These are phyloP conservation scores for Phytophthora foliorum DNA, from an alignment of 352 stramenopile species.

Conservation along the genomic window DNA sequence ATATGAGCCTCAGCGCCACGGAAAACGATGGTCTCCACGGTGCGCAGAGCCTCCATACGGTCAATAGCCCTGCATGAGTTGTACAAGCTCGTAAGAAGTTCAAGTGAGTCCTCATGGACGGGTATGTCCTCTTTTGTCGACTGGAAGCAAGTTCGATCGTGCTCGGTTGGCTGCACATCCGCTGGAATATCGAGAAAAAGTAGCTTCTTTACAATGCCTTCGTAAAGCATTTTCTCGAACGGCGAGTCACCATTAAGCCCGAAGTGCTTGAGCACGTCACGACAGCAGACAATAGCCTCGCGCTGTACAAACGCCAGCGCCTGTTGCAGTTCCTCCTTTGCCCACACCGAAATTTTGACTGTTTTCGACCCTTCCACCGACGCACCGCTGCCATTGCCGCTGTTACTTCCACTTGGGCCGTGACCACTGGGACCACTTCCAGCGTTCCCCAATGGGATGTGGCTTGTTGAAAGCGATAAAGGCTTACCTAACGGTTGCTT, in stretches of 20 bases:
- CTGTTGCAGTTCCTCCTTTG: constrained; percentile 87
- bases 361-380: constrained; percentile 50
- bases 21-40: constrained; percentile 81
- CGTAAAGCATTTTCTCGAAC: constrained; percentile 85
- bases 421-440: constrained; percentile 18
- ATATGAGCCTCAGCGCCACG: constrained; percentile 83
- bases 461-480: constrained; percentile 18
- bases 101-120: constrained; percentile 78
- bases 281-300: constrained; percentile 75
- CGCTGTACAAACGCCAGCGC: constrained; percentile 79
- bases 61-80: constrained; percentile 69
- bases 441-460: constrained; percentile 12
- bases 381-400: constrained; percentile 14
- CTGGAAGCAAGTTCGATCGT: constrained; percentile 87
- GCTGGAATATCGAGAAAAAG: constrained; percentile 85
- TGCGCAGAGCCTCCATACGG: constrained; percentile 76
- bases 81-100: constrained; percentile 65
- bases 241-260: constrained; percentile 67
- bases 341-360: constrained; percentile 74
- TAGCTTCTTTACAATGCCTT: constrained; percentile 83
- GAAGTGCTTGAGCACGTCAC: constrained; percentile 79
- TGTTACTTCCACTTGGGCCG: constrained; percentile 15
- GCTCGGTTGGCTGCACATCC: constrained; percentile 87
- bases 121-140: constrained; percentile 88
- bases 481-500: constrained; percentile 43